A percentile compares a stretch with the other conserved stretches of the same genome.
phyloP scores from a whole-genome alignment of 495 filamentous ascomycete species.

The Xylaria intraflava region DNA sequence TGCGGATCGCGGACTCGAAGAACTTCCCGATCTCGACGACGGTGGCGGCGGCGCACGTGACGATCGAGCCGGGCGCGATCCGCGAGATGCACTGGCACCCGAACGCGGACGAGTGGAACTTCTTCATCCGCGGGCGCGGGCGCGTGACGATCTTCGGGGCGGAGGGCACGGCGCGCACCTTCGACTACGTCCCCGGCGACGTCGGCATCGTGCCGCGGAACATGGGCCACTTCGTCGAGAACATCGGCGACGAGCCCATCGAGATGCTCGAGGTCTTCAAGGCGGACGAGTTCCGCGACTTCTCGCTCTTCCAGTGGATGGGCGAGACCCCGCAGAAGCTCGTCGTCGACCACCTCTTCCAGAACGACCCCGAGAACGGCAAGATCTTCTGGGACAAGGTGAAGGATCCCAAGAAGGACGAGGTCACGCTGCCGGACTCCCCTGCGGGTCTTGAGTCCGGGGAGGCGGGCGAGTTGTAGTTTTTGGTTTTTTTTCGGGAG shows the following conservation, averaged over 20 bases:
- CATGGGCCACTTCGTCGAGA: conserved; percentile 59
- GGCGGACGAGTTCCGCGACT: conserved; percentile 53
- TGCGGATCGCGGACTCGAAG: conserved; percentile 57
- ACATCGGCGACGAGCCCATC: conserved; percentile 53
- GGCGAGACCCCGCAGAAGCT: conserved; percentile 56
- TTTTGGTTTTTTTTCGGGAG: not conserved
- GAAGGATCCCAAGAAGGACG: conserved; percentile 45
- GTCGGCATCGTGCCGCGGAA: conserved; percentile 56
- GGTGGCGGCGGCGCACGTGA: conserved; percentile 55
- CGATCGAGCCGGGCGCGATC: conserved; percentile 50
- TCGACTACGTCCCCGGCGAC: conserved; percentile 47
- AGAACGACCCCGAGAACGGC: conserved; percentile 45
- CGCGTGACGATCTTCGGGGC: conserved; percentile 48
- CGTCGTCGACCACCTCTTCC: conserved; percentile 57
- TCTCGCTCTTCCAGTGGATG: conserved; percentile 63
- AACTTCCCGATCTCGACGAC: conserved; percentile 62
- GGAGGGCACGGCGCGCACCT: conserved; percentile 42
- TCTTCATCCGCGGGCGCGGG: conserved; percentile 45
- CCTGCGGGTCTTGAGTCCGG: not conserved
- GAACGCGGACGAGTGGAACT: conserved; percentile 52
- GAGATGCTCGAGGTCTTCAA: conserved; percentile 56
- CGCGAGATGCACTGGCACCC: conserved; percentile 58
- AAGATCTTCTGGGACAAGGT: conserved; percentile 51
- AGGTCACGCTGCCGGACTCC: conserved; percentile 27
- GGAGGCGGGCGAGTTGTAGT: conserved; percentile 16